Percentiles rank a stretch among this genome's conserved stretches.
Evolutionary conservation across 805 yeast species (phyloP).

Genomic region (Kazachstania africana): DNA sequence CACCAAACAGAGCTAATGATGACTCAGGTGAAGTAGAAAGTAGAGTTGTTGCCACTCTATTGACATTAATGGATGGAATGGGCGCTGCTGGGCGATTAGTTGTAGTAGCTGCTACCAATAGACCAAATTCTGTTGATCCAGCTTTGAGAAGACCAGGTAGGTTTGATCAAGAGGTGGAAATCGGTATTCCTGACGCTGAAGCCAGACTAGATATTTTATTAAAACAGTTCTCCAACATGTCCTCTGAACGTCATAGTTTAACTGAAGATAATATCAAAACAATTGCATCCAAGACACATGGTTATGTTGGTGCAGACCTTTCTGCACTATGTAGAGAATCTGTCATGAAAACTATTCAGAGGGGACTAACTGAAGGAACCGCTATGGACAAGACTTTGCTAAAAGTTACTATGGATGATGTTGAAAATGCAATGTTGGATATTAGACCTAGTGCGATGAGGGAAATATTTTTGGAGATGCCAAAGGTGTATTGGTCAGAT

Average conservation of each 20-base stretch:
- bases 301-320: slow-evolving; percentile 94
- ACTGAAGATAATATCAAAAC: slow-evolving; percentile 41
- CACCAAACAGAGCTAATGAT: slow-evolving; percentile 73
- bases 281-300: slow-evolving; percentile 77
- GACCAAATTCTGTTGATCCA: slow-evolving; percentile 58
- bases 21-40: slow-evolving; percentile 86
- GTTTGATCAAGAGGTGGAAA: slow-evolving; percentile 80
- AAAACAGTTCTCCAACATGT: slow-evolving; percentile 43
- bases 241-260: slow-evolving; percentile 36
- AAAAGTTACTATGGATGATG: slow-evolving; percentile 41
- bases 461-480: slow-evolving; percentile 88
- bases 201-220: slow-evolving; percentile 64
- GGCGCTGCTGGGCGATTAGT: slow-evolving; percentile 55
- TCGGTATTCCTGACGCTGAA: slow-evolving; percentile 82
- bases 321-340: slow-evolving; percentile 81
- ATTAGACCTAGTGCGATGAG: slow-evolving; percentile 95
- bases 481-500: slow-evolving; percentile 86
- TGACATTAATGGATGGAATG: slow-evolving; percentile 73
- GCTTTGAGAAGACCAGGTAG: slow-evolving; percentile 80
- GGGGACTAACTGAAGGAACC: slow-evolving; percentile 33
- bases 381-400: slow-evolving; percentile 26
- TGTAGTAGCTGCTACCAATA: slow-evolving; percentile 60
- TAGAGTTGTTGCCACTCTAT: slow-evolving; percentile 78
- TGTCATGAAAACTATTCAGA: slow-evolving; percentile 68
- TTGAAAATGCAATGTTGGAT: slow-evolving; percentile 64